These are phyloP conservation scores for Fusarium ambrosium DNA, from an alignment of 2,329 filamentous ascomycete species.

Conservation along the genomic window DNA sequence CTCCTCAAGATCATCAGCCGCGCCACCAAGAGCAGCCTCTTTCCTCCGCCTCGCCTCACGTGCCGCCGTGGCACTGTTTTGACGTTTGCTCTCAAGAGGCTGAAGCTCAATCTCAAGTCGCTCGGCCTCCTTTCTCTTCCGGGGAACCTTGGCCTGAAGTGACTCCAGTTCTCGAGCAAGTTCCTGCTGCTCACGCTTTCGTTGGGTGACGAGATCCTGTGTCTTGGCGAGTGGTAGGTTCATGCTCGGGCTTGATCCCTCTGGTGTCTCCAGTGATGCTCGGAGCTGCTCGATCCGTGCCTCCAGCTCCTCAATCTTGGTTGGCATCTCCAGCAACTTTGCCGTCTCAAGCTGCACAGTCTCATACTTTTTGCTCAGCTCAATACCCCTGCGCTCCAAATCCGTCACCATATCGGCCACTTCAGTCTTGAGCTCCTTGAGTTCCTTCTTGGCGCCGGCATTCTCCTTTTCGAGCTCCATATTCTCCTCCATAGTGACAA, in stretches of 20 bases:
- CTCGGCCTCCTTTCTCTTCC: constrained; percentile 76
- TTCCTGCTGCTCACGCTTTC: constrained; percentile 65
- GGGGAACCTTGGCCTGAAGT: constrained; percentile 72
- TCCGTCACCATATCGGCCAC: constrained; percentile 80
- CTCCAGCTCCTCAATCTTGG: constrained; percentile 63
- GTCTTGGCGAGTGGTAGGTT: constrained; percentile 72
- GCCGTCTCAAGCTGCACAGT: constrained; percentile 62
- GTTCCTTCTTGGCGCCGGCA: constrained; percentile 77
- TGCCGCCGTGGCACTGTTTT: constrained; percentile 75
- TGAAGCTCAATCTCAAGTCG: constrained; percentile 76
- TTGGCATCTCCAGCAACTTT: constrained; percentile 65
- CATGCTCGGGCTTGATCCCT: constrained; percentile 58
- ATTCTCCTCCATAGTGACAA: constrained; percentile 88
- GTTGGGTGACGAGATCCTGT: constrained; percentile 63
- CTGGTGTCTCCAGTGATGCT: constrained; percentile 52
- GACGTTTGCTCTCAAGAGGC: constrained; percentile 75
- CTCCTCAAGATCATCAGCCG: constrained; percentile 81
- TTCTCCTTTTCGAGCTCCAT: constrained; percentile 78
- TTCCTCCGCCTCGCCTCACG: constrained; percentile 77
- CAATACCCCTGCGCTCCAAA: constrained; percentile 74
- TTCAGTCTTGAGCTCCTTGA: constrained; percentile 85
- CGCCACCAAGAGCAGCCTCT: constrained; percentile 74
- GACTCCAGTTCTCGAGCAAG: constrained; percentile 75
- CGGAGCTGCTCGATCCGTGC: constrained; percentile 61
- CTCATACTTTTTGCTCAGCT: constrained; percentile 69